phyloP scores from a whole-genome alignment of 306 rosid species.

The Quercus suber region DNA sequence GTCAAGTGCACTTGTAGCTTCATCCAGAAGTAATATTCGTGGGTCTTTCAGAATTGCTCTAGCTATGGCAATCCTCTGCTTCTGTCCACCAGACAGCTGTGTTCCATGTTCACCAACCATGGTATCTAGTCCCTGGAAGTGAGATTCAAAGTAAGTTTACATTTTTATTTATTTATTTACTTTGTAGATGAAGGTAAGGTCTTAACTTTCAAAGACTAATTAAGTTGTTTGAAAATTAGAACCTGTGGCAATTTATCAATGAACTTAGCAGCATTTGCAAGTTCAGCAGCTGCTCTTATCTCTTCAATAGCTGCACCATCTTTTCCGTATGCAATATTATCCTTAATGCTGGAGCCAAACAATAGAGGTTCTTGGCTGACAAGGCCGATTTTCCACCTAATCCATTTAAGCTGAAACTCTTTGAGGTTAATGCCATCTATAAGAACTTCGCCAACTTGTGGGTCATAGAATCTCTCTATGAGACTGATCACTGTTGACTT shows the following conservation, averaged over 20 bases:
- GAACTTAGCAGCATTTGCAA: conserved; percentile 85
- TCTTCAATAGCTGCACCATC: conserved; percentile 77
- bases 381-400: conserved; percentile 87
- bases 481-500: conserved; percentile 83
- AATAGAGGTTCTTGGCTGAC: conserved; percentile 92
- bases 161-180: too few species aligned
- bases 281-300: conserved; percentile 69
- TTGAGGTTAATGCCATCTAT: conserved; percentile 75
- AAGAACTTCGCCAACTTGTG: conserved; percentile 67
- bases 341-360: conserved; percentile 80
- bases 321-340: conserved; percentile 85
- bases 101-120: conserved; percentile 94
- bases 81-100: conserved; percentile 91
- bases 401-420: conserved; percentile 83
- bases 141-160: background rate
- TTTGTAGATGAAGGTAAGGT: background rate
- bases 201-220: too few species aligned
- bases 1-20: conserved; percentile 95
- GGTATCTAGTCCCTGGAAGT: conserved; percentile 68
- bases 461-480: conserved; percentile 89
- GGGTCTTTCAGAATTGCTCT: conserved; percentile 88
- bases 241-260: conserved; percentile 87
- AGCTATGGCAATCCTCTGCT: conserved; percentile 88
- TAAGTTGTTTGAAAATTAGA: background rate
- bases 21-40: conserved; percentile 77